Conservation (phyloP, 2,329 filamentous ascomycete species). For the Colletotrichum lupini region DNA sequence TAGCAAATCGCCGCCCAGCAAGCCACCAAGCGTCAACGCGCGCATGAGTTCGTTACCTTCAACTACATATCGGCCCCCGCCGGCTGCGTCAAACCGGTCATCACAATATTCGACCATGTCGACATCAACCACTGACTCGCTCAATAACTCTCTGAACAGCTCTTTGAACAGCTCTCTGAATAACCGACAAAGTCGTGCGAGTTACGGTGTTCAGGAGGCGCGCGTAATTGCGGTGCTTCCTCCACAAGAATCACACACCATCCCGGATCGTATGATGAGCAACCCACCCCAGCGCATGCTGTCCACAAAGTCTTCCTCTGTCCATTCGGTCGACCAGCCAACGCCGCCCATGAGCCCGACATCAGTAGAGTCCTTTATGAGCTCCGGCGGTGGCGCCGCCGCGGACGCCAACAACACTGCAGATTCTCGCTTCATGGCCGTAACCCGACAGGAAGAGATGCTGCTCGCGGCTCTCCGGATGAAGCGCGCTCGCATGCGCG, state of each 20-base stretch:
- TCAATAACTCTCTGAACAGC: constrained; percentile 36
- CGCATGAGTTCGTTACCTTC: constrained; percentile 45
- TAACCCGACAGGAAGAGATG: constrained; percentile 69
- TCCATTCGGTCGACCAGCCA: constrained; percentile 50
- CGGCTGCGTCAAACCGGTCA: constrained; percentile 33
- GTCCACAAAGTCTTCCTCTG: constrained; percentile 19
- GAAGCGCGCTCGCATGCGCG: constrained; percentile 67
- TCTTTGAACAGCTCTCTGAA: constrained; percentile 29
- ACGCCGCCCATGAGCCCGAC: constrained; percentile 64
- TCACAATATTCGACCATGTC: constrained; percentile 52
- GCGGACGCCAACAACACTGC: constrained; percentile 48
- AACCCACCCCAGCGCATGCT: constrained; percentile 17
- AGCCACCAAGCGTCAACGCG: constrained; percentile 37
- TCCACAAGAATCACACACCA: constrained; percentile 3
- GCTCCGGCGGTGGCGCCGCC: constrained; percentile 52
- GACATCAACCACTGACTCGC: constrained; percentile 48
- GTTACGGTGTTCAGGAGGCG: constrained; percentile 51
- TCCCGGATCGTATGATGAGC: neutral
- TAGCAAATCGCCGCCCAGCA: constrained; percentile 37
- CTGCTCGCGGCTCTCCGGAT: constrained; percentile 66
- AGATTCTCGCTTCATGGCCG: constrained; percentile 63
- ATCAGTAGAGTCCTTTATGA: constrained; percentile 61
- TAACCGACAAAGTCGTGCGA: constrained; percentile 45
- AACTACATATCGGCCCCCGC: constrained; percentile 32
- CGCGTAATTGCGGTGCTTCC: constrained; percentile 52